Conservation (phyloP, 2,329 filamentous ascomycete genomes). For the Monilinia laxa region DNA sequence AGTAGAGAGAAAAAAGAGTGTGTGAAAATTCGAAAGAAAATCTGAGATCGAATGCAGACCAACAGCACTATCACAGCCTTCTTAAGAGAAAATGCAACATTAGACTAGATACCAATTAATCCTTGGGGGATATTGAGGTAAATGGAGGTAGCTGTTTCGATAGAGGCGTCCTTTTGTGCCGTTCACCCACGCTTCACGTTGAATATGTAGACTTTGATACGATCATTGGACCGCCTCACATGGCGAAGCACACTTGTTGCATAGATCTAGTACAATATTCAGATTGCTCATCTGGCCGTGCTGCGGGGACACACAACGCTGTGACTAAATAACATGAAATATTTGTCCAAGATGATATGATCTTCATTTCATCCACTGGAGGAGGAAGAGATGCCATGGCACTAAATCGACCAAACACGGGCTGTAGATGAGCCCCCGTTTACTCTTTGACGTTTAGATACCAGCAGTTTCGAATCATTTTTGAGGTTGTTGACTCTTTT, state of each 20-base stretch:
- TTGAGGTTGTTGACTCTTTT: neutral
- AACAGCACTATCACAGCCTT: conserved; percentile 7
- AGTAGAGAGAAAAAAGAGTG: neutral
- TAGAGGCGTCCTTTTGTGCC: neutral
- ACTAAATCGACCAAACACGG: conserved; percentile 5
- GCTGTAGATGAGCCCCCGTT: neutral
- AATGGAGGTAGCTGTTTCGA: neutral
- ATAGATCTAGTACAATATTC: neutral
- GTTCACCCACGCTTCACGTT: conserved; percentile 11
- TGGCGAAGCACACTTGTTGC: conserved; percentile 13
- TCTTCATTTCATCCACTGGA: conserved; percentile 6
- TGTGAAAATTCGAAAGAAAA: neutral
- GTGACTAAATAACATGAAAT: conserved; percentile 8
- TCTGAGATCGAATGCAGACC: neutral
- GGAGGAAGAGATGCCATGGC: conserved; percentile 14
- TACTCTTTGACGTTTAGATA: conserved; percentile 1
- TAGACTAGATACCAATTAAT: neutral
- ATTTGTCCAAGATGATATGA: conserved; percentile 12
- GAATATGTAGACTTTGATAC: conserved; percentile 3
- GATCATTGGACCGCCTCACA: conserved; percentile 15
- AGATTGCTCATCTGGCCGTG: conserved; percentile 1
- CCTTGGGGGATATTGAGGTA: neutral
- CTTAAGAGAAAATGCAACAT: conserved; percentile 11
- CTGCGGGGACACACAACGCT: neutral
- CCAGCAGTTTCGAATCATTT: conserved; percentile 15